Base-by-base conservation (phyloP, 2,329 filamentous ascomycete genomes). In the Monosporascus sp. region DNA sequence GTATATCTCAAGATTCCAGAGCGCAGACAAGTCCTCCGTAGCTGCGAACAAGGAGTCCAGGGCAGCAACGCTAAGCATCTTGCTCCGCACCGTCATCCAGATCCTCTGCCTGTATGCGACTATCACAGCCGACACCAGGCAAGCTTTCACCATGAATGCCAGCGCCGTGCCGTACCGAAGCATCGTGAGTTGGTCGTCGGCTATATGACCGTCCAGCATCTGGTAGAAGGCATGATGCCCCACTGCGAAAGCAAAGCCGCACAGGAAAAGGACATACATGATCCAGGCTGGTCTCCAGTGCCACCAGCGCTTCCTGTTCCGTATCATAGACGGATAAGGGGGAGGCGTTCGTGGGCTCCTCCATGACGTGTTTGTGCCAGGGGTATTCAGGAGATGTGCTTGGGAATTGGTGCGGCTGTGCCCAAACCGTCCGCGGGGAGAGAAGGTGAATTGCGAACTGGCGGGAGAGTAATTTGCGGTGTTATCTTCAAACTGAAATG, bases 191-290 rank as follows among this genome's bases (percentile, higher is more conserved):
- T 74, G 72, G 26, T 68, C 60, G 53, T 62, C 58, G 3, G 70
- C 70, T 2, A 62, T 60, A 43, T 61, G 61, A 8, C 67, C 70
- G 50, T 72, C 50, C 9, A 74, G 59, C 1, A 58, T 55, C 7
- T 54, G 53, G 57, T 74, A 74, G 57, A 69, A 74, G 37, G 67
- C 50, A 54, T 74, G 71, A 52, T 74, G 72, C 14, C 65, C 68
- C 19, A 69, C 49, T 17, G 72, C 69, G 35, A 69, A 72, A 24
- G 61, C 51, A 16, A 73, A 43, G 3, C 72, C 72, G n/a, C 70
- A 64, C 16, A 70, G 7, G 40, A 72, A 66, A 51, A 68, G 66
- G 7, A 67, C n/a, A 48, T 71, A 69, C 70, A 74, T 73, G 49
- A 61, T 60, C 54, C 66, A 69, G 2, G 67, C 65, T 4, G 69